Evolutionary conservation across 768 basidiomycete genomes (phyloP), one percentile per base, ranked within the genome.

Genomic region (Dendrothele bispora): DNA sequence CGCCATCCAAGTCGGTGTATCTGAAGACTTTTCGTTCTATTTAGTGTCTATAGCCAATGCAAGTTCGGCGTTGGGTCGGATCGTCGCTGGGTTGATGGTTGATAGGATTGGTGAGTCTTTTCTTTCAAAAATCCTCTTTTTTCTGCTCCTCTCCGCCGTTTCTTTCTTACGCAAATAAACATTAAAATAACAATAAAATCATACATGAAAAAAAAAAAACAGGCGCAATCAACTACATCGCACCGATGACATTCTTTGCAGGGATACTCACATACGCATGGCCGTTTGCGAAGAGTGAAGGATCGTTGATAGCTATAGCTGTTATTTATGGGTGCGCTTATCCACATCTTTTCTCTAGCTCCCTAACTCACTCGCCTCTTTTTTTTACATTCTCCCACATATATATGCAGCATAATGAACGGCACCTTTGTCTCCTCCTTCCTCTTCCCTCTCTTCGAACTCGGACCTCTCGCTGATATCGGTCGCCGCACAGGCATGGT

Each of bases 221-320:
- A 46, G 44, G 44, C 5, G 44, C 44, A 25, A 46, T 46, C 34
- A 46, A 46, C 44, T 46, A 36, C 20, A 46, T 46, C 6, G 44
- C 44, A n/a, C 44, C 44, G 7, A 46, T 26, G 8, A 46, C 44
- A 12, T 37, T 46, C 22, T 36, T 46, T 26, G 79, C 83, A 0
- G 84, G 76, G 0, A 61, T 80, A 24, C 56, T 84, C 36, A 87
- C 88, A 0, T 82, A 82, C 54, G 69, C 69, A 3, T 92, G 90
- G 91, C 90, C 89, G 1, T 84, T 80, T 59, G 75, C 76, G 0
- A 64, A 57, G 32, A 72, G 60, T 22, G 55, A 75, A 43, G 67
- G 61, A 0, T 66, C 71, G 0, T 67, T 83, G 24, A 71, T 87
- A 3, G 76, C 65, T 6, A 60, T 90, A 32, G 71, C 79, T 0